Evolutionary conservation across 140 eudicot species (phyloP), one percentile per base, ranked within the genome.

Genomic region (Oenanthe javanica): DNA sequence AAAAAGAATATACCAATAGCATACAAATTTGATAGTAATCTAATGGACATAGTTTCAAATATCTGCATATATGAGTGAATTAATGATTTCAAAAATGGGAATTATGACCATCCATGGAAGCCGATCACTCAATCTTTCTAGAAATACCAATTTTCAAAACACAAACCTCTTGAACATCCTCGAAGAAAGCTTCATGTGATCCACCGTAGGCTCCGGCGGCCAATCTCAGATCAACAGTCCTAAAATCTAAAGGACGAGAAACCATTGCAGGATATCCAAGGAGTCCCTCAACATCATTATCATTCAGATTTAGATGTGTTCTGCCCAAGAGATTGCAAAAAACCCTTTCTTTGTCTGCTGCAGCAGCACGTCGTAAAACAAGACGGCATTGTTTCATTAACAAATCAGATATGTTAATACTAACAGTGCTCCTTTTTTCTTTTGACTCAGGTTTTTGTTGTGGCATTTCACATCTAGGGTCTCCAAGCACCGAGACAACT

Each of bases 241-340:
- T 86, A 75, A 96, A 96, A 79, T 96, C 99, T 52, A 96, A 81
- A 19, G 98, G 98, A 52, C 98, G 96, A 64, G 99, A 89, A 54
- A 96, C 97, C 98, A 96, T 91, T 63, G 92, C 92, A 79, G 98
- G 97, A 83, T 89, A 89, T 36, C 98, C 97, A n/a, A 96, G 91
- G 67, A 93, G 86, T 16, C 99, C 99, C 31, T 91, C 90, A 69
- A 93, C 98, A 86, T 96, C 98, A 72, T 89, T 88, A 73, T 91
- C 99, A 67, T 85, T 84, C 25, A 89, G 89, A 63, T 84, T 91
- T 82, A 90, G 82, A 84, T 80, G 27, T 4, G 93, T 83, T 83
- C 86, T 89, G 47, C 91, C 94, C 84, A 93, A 81, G 72, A 93
- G 94, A 85, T 96, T 93, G 85, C 93, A 96, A 83, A 96, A 89